Conservation (phyloP, 2,329 filamentous ascomycete species). For the Hawksworthiomyces lignivorus region DNA sequence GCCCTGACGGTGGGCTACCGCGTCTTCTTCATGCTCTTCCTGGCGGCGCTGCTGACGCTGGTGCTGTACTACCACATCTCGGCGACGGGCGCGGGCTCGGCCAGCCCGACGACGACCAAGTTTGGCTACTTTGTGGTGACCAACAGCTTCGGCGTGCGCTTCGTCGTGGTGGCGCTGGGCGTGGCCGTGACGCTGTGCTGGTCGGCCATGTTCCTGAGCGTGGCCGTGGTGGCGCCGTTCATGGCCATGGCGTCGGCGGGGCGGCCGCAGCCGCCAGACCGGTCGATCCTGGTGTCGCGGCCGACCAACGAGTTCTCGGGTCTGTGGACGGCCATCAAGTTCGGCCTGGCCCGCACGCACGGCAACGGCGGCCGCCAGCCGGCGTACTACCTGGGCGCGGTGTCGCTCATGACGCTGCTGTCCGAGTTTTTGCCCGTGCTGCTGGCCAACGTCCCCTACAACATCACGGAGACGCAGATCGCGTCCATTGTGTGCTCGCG, state of each 20-base stretch:
- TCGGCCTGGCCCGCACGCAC: not conserved
- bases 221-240: slow-evolving; percentile 11
- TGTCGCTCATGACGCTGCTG: slow-evolving; percentile 35
- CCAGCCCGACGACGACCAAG: slow-evolving; percentile 10
- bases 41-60: slow-evolving; percentile 26
- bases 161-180: slow-evolving; percentile 33
- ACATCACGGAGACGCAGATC: slow-evolving; percentile 29
- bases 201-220: slow-evolving; percentile 32
- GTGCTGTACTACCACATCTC: slow-evolving; percentile 33
- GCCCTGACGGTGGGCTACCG: slow-evolving; percentile 28
- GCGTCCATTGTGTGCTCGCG: slow-evolving; percentile 34
- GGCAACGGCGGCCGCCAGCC: not conserved
- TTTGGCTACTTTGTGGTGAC: slow-evolving; percentile 29
- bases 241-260: slow-evolving; percentile 12
- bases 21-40: slow-evolving; percentile 23
- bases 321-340: slow-evolving; percentile 27
- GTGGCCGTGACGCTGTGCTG: slow-evolving; percentile 34
- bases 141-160: slow-evolving; percentile 35
- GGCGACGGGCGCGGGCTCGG: slow-evolving; percentile 9
- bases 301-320: slow-evolving; percentile 40
- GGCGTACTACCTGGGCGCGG: slow-evolving; percentile 28
- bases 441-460: slow-evolving; percentile 41
- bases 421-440: slow-evolving; percentile 43
- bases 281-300: slow-evolving; percentile 33
- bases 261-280: slow-evolving; percentile 25